A percentile compares a stretch with the other conserved stretches of the same genome.
Evolutionary conservation across 257 asterid species (phyloP).

Genomic region (Osmanthus fragrans): DNA sequence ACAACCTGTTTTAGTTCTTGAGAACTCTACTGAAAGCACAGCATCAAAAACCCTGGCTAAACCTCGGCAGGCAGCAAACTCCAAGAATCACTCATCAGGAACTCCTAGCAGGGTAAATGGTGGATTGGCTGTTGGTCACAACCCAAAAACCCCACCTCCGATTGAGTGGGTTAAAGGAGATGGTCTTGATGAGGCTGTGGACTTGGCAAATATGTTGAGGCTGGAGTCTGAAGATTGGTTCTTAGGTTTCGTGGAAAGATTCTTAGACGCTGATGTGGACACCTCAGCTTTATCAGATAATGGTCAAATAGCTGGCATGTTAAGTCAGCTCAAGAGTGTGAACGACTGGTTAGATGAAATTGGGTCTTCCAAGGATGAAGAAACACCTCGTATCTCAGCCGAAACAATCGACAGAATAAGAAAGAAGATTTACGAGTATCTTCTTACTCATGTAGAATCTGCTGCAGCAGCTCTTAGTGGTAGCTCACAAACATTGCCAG

Average conservation of each 20-base stretch:
- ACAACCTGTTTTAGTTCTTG: conserved; percentile 69
- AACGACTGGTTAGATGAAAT: conserved; percentile 94
- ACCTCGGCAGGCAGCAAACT: conserved; percentile 46
- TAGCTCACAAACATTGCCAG: conserved; percentile 49
- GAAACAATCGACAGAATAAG: conserved; percentile 84
- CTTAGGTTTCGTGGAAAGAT: conserved; percentile 84
- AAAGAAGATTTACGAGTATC: conserved; percentile 93
- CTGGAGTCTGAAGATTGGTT: conserved; percentile 94
- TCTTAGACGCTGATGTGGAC: conserved; percentile 87
- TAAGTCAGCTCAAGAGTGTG: conserved; percentile 91
- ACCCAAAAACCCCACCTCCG: conserved; percentile 46
- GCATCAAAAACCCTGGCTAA: conserved; percentile 44
- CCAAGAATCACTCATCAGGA: conserved; percentile 48
- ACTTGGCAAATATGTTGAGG: conserved; percentile 70
- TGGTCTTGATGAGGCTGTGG: conserved; percentile 75
- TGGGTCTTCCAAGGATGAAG: conserved; percentile 64
- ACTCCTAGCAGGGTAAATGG: conserved; percentile 48
- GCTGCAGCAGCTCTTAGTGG: conserved; percentile 97
- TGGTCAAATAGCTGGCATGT: conserved; percentile 94
- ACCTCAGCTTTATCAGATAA: conserved; percentile 71
- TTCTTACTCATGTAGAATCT: conserved; percentile 92
- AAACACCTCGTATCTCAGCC: conserved; percentile 47
- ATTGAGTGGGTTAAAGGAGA: conserved; percentile 92
- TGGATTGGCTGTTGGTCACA: conserved; percentile 44
- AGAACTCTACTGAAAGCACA: conserved; percentile 54